Conservation (phyloP, 768 basidiomycete species). For the Hygrocybe punicea region DNA sequence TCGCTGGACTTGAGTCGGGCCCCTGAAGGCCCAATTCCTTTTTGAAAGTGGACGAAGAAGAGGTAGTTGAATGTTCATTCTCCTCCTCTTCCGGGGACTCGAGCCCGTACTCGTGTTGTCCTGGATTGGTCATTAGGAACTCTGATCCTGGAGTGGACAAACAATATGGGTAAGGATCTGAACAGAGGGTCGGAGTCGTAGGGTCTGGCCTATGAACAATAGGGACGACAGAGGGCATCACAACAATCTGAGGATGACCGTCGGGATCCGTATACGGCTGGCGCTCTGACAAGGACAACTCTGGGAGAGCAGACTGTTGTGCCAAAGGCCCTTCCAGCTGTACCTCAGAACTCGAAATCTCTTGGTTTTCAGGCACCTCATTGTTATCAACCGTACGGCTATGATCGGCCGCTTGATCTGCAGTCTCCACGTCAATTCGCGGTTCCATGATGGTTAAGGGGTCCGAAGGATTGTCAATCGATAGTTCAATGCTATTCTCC, state of each 20-base stretch:
- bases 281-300: too few relatives aligned
- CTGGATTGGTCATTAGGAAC: background rate
- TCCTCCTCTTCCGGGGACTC: conserved; percentile 27
- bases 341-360: background rate
- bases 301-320: background rate
- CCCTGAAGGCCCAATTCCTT: conserved; percentile 14
- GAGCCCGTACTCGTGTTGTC: conserved; percentile 6
- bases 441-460: background rate
- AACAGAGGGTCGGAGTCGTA: conserved; percentile 33
- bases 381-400: background rate
- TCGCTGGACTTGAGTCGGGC: background rate
- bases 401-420: background rate
- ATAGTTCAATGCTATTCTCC: background rate
- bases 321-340: background rate
- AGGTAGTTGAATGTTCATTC: conserved; percentile 32
- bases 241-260: background rate
- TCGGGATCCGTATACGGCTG: background rate
- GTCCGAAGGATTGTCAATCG: too few relatives aligned
- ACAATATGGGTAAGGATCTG: conserved; percentile 48
- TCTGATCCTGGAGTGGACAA: conserved; percentile 42
- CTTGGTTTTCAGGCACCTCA: background rate
- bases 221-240: conserved; percentile 1
- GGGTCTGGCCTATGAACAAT: conserved; percentile 18
- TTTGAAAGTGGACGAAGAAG: conserved; percentile 27
- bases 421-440: background rate